These are phyloP conservation scores for Lachancea sp. DNA, from an alignment of 805 yeast genomes.

Conservation along the genomic window DNA sequence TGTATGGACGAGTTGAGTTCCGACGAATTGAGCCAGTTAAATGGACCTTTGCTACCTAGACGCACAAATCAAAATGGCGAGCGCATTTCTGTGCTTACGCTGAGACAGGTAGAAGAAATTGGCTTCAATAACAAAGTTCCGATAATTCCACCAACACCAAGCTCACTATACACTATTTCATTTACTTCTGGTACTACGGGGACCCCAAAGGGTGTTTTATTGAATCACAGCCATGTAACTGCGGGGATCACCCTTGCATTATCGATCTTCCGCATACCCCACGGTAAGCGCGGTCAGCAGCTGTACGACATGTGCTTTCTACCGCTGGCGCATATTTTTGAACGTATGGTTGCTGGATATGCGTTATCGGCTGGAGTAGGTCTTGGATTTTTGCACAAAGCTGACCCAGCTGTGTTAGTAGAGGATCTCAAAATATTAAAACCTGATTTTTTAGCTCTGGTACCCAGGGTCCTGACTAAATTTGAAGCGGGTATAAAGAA, in stretches of 20 bases:
- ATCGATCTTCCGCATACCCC: conserved; percentile 30
- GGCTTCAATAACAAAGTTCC: conserved; percentile 40
- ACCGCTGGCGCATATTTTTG: conserved; percentile 56
- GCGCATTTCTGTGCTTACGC: conserved; percentile 36
- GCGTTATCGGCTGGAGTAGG: conserved; percentile 43
- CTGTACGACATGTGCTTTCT: conserved; percentile 38
- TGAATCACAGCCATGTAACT: conserved; percentile 46
- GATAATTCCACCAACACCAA: conserved; percentile 44
- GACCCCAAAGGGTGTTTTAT: conserved; percentile 62
- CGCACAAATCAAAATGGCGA: conserved; percentile 29
- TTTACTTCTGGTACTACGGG: conserved; percentile 78
- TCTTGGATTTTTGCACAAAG: conserved; percentile 50
- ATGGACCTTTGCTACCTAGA: conserved; percentile 25
- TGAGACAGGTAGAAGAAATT: conserved; percentile 37
- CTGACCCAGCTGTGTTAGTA: conserved; percentile 45
- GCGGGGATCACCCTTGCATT: conserved; percentile 44
- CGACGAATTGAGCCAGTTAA: conserved; percentile 30
- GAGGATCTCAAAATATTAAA: conserved; percentile 51
- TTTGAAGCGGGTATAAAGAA: conserved; percentile 56
- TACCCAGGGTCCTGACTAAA: conserved; percentile 58
- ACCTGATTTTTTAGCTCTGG: conserved; percentile 50
- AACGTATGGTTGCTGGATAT: conserved; percentile 41
- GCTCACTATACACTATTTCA: conserved; percentile 52
- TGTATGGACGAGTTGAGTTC: conserved; percentile 45
- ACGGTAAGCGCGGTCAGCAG: conserved; percentile 22